These are phyloP conservation scores for Urochloa ruziziensis DNA, from an alignment of 176 grass and related monocot species.

Conservation along the genomic window DNA sequence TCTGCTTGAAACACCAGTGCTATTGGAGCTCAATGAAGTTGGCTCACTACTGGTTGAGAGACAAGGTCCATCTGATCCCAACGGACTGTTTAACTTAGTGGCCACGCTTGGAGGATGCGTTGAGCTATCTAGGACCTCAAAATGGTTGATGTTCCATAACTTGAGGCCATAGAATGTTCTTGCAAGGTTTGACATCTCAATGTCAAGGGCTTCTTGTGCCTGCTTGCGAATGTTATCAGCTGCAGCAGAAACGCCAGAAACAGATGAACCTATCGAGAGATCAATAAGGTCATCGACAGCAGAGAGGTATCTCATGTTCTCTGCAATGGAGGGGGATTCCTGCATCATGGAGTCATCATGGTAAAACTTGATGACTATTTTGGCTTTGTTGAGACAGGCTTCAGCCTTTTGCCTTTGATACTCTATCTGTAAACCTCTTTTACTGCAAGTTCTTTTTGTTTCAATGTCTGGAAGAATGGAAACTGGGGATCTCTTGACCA, in stretches of 20 bases:
- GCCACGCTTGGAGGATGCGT: background rate
- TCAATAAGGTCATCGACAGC: constrained; percentile 10
- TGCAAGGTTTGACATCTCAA: constrained; percentile 18
- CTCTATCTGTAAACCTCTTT: background rate
- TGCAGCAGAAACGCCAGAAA: background rate
- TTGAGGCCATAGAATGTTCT: constrained; percentile 24
- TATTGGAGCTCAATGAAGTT: background rate
- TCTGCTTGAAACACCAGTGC: constrained; percentile 2
- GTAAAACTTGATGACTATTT: background rate
- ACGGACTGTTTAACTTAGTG: background rate
- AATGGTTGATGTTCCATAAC: constrained; percentile 17
- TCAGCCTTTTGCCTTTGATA: background rate
- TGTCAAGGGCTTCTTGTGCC: constrained; percentile 1
- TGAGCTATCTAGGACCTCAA: constrained; percentile 9
- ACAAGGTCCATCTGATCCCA: background rate
- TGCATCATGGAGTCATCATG: background rate
- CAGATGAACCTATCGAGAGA: background rate
- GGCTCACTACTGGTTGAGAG: constrained; percentile 11
- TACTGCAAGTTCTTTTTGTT: background rate
- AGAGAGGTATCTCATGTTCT: background rate
- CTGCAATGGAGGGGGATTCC: background rate
- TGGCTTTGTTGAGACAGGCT: background rate
- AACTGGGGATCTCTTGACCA: background rate
- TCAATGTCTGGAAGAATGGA: background rate
- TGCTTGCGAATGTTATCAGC: background rate